Conservation (phyloP, 192 early-diverging fungal species). For the Chytriomyces sp. region DNA sequence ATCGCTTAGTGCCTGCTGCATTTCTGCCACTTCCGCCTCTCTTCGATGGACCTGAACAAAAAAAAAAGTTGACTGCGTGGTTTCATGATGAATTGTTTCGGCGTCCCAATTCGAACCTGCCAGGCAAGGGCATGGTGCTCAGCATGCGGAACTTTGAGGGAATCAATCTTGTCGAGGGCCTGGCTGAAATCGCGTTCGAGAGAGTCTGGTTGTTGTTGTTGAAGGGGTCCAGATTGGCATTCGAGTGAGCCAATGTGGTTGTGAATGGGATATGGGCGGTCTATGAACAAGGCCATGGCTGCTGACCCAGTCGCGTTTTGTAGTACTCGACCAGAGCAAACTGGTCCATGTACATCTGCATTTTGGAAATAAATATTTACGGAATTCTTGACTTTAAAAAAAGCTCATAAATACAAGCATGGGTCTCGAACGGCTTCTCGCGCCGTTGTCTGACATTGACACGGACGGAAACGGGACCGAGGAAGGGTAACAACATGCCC, state of each 20-base stretch:
- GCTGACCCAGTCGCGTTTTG: slow-evolving; percentile 33
- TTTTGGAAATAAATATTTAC: no score
- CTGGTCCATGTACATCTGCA: no score
- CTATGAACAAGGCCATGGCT: not conserved
- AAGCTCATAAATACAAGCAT: no score
- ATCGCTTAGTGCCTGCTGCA: slow-evolving; percentile 57
- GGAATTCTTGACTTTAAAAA: no score
- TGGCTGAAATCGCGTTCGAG: slow-evolving; percentile 49
- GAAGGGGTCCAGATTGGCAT: not conserved
- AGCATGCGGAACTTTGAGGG: slow-evolving; percentile 49
- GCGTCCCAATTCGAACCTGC: slow-evolving; percentile 37
- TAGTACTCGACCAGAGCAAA: slow-evolving; percentile 32
- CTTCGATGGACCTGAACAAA: slow-evolving; percentile 35
- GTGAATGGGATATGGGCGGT: not conserved
- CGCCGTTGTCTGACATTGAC: slow-evolving; percentile 1
- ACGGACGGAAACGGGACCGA: slow-evolving; percentile 4
- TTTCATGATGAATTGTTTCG: no score
- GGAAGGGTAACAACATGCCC: not conserved
- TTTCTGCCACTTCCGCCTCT: slow-evolving; percentile 50
- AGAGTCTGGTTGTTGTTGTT: slow-evolving; percentile 37
- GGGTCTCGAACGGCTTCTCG: slow-evolving; percentile 11
- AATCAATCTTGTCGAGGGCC: slow-evolving; percentile 43
- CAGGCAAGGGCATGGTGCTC: slow-evolving; percentile 52
- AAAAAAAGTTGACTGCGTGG: no score
- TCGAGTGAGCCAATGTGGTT: not conserved